Evolutionary conservation across 768 basidiomycete species (phyloP).

Genomic region (Fistulinella prunicolor): DNA sequence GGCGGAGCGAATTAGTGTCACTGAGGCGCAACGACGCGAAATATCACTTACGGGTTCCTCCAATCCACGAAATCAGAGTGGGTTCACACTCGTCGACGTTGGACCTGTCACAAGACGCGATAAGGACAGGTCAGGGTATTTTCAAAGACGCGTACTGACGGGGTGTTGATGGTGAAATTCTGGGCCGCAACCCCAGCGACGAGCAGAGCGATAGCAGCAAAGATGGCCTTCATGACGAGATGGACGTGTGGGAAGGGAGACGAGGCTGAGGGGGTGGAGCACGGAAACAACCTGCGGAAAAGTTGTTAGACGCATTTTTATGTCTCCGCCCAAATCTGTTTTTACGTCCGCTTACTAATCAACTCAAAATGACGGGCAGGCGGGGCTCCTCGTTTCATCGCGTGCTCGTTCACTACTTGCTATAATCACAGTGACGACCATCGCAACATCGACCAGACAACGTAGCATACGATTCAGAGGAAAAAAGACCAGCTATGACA

Average conservation of each 20-base stretch:
- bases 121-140: neutral
- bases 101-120: conserved; percentile 31
- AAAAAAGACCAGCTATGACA: too few species aligned
- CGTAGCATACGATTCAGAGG: too few species aligned
- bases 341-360: conserved; percentile 6
- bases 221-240: conserved; percentile 46
- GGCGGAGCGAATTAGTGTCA: neutral
- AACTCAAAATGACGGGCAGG: neutral
- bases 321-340: conserved; percentile 32
- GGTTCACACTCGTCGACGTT: conserved; percentile 59
- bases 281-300: conserved; percentile 10
- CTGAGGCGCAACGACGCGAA: neutral
- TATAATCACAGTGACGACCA: conserved; percentile 18
- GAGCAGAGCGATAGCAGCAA: conserved; percentile 41
- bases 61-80: conserved; percentile 49
- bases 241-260: conserved; percentile 13
- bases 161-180: conserved; percentile 63
- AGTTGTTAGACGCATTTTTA: conserved; percentile 23
- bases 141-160: conserved; percentile 44
- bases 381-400: too few species aligned
- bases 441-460: too few species aligned
- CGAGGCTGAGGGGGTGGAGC: too few species aligned
- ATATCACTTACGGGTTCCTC: conserved; percentile 49
- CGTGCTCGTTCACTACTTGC: neutral
- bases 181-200: conserved; percentile 45